phyloP scores from a whole-genome alignment of 2,329 filamentous ascomycete genomes.

The Cercospora beticola region DNA sequence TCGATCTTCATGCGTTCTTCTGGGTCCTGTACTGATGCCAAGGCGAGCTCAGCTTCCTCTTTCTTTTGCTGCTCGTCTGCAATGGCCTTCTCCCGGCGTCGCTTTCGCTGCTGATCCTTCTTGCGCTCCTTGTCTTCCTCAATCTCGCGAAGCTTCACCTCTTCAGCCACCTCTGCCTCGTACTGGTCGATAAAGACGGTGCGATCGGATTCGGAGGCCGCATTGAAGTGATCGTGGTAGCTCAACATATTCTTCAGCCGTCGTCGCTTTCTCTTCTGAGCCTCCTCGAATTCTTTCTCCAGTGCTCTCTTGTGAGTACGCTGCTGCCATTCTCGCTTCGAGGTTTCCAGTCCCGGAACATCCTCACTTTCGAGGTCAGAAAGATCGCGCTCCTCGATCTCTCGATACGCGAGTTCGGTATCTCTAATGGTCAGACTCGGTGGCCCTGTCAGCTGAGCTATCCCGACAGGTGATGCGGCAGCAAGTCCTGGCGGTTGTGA shows the following conservation, averaged over 20 bases:
- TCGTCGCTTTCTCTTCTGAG: conserved; percentile 65
- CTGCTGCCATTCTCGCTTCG: conserved; percentile 55
- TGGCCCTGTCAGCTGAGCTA: conserved; percentile 36
- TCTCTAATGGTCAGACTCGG: conserved; percentile 44
- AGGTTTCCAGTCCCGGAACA: conserved; percentile 50
- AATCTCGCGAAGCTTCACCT: conserved; percentile 86
- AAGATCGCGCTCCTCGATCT: conserved; percentile 64
- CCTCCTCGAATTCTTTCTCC: conserved; percentile 64
- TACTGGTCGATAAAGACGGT: conserved; percentile 73
- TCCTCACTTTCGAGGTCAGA: conserved; percentile 59
- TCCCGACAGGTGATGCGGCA: conserved; percentile 9
- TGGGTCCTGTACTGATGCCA: conserved; percentile 76
- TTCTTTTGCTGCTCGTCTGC: conserved; percentile 86
- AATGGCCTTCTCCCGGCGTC: conserved; percentile 89
- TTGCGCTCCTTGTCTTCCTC: conserved; percentile 97
- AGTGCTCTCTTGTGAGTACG: conserved; percentile 65
- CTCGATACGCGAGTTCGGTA: conserved; percentile 57
- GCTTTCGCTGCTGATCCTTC: conserved; percentile 99
- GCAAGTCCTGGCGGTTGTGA: conserved; percentile 1
- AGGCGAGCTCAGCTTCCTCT: conserved; percentile 72
- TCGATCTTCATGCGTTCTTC: conserved; percentile 77
- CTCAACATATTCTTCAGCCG: conserved; percentile 56
- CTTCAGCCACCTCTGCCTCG: conserved; percentile 76
- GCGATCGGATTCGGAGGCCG: conserved; percentile 69
- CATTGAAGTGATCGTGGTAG: conserved; percentile 60